Percentiles rank a stretch among this genome's conserved stretches.
These are phyloP conservation scores for Hypoxylon fragiforme DNA, from an alignment of 495 filamentous ascomycete genomes.

Conservation along the genomic window DNA sequence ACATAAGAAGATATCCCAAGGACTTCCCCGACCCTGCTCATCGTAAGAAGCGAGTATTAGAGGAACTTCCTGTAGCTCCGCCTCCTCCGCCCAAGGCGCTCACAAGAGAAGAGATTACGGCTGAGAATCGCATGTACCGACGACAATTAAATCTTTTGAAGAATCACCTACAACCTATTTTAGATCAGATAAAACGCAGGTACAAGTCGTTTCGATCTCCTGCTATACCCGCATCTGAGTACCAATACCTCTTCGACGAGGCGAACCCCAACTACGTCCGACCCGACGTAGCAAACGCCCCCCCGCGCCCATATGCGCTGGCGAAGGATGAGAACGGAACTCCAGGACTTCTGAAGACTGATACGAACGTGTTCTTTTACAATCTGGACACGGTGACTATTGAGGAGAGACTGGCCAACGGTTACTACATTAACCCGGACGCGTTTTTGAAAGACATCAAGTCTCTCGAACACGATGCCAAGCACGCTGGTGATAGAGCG, in stretches of 20 bases:
- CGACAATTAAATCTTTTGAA: slow-evolving; percentile 82
- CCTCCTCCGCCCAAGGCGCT: slow-evolving; percentile 63
- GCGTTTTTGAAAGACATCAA: slow-evolving; percentile 89
- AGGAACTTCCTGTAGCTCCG: slow-evolving; percentile 73
- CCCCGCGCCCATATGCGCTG: slow-evolving; percentile 73
- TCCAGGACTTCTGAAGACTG: slow-evolving; percentile 66
- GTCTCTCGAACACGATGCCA: slow-evolving; percentile 79
- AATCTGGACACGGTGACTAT: slow-evolving; percentile 93
- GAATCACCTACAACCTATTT: slow-evolving; percentile 82
- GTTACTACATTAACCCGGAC: slow-evolving; percentile 85
- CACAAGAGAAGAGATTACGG: slow-evolving; percentile 77
- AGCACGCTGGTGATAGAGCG: slow-evolving; percentile 72
- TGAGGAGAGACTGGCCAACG: slow-evolving; percentile 91
- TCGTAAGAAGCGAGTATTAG: slow-evolving; percentile 81
- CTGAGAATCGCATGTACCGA: slow-evolving; percentile 77
- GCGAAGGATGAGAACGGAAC: slow-evolving; percentile 74
- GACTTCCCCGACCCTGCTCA: slow-evolving; percentile 86
- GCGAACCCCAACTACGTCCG: slow-evolving; percentile 76
- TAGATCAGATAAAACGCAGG: slow-evolving; percentile 87
- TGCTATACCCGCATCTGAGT: slow-evolving; percentile 70
- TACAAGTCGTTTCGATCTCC: slow-evolving; percentile 83
- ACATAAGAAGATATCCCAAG: slow-evolving; percentile 72
- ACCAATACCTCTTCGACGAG: slow-evolving; percentile 81
- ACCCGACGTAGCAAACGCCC: slow-evolving; percentile 68
- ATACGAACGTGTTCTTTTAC: slow-evolving; percentile 83